Evolutionary conservation across 2,329 filamentous ascomycete species (phyloP).

Genomic region (Zymoseptoria ardabiliae): DNA sequence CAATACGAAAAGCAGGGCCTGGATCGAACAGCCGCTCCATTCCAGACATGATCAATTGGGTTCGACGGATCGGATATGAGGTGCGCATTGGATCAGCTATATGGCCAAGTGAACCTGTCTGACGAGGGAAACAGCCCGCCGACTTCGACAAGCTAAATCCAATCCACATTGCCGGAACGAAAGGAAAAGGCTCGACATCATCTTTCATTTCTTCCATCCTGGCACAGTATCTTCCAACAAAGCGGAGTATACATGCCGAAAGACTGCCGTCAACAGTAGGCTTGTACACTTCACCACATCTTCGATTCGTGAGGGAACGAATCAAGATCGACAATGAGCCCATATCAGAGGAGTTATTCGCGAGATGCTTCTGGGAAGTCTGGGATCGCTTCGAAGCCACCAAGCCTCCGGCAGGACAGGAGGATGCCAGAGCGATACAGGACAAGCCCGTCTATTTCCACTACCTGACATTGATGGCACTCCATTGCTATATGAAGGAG

Average conservation of each 20-base stretch:
- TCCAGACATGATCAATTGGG: constrained; percentile 75
- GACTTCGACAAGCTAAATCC: constrained; percentile 54
- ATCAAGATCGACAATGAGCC: constrained; percentile 72
- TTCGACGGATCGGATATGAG: constrained; percentile 66
- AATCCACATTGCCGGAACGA: constrained; percentile 87
- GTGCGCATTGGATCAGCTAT: constrained; percentile 39
- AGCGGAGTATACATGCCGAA: constrained; percentile 26
- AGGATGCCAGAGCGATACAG: constrained; percentile 42
- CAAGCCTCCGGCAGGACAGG: constrained; percentile 43
- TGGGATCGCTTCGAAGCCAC: constrained; percentile 62
- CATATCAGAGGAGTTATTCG: constrained; percentile 61
- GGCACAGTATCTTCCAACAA: constrained; percentile 48
- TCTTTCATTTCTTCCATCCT: constrained; percentile 77
- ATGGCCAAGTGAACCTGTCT: constrained; percentile 4
- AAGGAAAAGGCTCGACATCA: constrained; percentile 86
- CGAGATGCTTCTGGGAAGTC: constrained; percentile 72
- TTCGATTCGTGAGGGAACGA: constrained; percentile 74
- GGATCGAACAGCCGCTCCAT: constrained; percentile 68
- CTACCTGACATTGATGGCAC: constrained; percentile 79
- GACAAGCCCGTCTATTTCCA: constrained; percentile 89
- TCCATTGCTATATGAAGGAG: constrained; percentile 72
- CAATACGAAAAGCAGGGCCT: constrained; percentile 65
- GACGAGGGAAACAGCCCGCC: constrained; percentile 42
- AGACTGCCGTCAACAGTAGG: constrained; percentile 45
- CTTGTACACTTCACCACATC: constrained; percentile 78